Evolutionary conservation across 345 rosid genomes (phyloP).

Genomic region (Melastoma malabathricum): DNA sequence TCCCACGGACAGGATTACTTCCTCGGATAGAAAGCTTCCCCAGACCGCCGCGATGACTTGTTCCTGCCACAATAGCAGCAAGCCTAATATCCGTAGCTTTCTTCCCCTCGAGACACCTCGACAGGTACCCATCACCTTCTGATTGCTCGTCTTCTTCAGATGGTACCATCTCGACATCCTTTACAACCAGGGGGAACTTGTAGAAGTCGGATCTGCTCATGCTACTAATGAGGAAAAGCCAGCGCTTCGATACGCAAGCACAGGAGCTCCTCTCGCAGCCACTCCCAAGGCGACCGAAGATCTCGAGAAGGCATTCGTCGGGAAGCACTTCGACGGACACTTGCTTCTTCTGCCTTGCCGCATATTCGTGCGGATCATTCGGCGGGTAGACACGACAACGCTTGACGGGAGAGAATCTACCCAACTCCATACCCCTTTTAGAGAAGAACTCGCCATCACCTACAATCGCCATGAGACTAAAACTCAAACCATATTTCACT

Average conservation of each 20-base stretch:
- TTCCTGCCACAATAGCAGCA: constrained; percentile 60
- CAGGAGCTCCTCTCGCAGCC: constrained; percentile 68
- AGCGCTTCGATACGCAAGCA: constrained; percentile 75
- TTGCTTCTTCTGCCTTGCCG: constrained; percentile 36
- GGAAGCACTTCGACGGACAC: constrained; percentile 65
- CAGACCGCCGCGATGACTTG: constrained; percentile 46
- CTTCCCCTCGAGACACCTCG: constrained; percentile 62
- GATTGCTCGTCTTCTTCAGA: constrained; percentile 13
- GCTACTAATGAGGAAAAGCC: constrained; percentile 62
- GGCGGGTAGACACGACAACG: constrained; percentile 61
- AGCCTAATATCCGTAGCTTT: constrained; percentile 63
- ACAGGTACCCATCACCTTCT: constrained; percentile 39
- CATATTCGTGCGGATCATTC: constrained; percentile 38
- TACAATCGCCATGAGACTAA: no score
- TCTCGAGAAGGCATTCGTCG: constrained; percentile 90
- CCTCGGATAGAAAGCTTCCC: constrained; percentile 60
- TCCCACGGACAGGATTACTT: constrained; percentile 30
- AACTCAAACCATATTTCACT: no score
- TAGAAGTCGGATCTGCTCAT: constrained; percentile 35
- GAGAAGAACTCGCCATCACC: no score
- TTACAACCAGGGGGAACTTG: constrained; percentile 3
- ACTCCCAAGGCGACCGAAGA: constrained; percentile 58
- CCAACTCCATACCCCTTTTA: no score
- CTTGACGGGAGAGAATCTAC: constrained; percentile 39
- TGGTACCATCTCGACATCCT: constrained; percentile 26